These are phyloP conservation scores for Botrytis sinoallii DNA, from an alignment of 2,329 filamentous ascomycete genomes.

Conservation along the genomic window DNA sequence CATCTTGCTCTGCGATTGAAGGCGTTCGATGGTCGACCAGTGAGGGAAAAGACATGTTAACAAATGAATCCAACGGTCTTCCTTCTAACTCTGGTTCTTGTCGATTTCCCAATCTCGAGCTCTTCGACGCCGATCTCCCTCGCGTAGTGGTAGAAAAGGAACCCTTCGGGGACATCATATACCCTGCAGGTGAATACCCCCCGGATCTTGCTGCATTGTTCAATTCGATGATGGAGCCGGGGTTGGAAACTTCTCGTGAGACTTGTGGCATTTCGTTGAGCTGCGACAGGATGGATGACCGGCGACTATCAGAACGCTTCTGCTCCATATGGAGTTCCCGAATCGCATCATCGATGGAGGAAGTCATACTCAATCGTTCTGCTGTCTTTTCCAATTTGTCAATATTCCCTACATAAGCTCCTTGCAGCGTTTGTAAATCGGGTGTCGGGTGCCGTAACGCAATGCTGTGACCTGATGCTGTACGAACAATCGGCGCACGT, in stretches of 20 bases:
- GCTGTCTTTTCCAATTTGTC: conserved; percentile 72
- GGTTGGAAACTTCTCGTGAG: conserved; percentile 47
- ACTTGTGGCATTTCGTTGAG: conserved; percentile 22
- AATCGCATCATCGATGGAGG: conserved; percentile 76
- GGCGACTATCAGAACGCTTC: conserved; percentile 65
- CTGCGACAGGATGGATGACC: conserved; percentile 58
- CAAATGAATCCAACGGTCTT: conserved; percentile 37
- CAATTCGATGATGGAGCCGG: conserved; percentile 64
- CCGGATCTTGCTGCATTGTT: conserved; percentile 65
- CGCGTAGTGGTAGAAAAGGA: conserved; percentile 50
- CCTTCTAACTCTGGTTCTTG: conserved; percentile 39
- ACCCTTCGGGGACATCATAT: conserved; percentile 63
- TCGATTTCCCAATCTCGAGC: conserved; percentile 40
- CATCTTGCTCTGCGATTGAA: conserved; percentile 34
- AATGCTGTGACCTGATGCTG: conserved; percentile 33
- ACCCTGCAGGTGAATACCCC: conserved; percentile 67
- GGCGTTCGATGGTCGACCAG: conserved; percentile 25
- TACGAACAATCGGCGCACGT: conserved; percentile 29
- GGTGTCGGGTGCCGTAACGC: conserved; percentile 56
- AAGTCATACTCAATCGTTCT: conserved; percentile 68
- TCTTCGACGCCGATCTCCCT: conserved; percentile 54
- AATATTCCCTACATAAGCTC: conserved; percentile 64
- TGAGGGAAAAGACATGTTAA: conserved; percentile 28
- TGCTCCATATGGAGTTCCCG: conserved; percentile 68
- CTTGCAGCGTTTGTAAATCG: conserved; percentile 59